These are phyloP conservation scores for Lycium ferocissimum DNA, from an alignment of 257 asterid species.

Conservation along the genomic window DNA sequence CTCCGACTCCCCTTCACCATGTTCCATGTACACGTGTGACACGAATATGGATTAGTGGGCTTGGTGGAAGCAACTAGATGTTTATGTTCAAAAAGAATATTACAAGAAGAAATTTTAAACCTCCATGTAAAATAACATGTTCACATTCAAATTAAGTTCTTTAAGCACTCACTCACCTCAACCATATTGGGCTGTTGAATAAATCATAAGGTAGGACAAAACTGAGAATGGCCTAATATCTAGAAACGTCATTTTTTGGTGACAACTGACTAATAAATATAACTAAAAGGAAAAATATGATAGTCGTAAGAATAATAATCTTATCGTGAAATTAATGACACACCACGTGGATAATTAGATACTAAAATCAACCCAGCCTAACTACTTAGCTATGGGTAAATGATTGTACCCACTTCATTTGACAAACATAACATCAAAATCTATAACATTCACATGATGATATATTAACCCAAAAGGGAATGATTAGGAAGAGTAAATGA, in stretches of 20 bases:
- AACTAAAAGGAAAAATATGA: neutral
- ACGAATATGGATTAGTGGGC: too few species aligned
- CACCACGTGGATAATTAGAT: conserved; percentile 23
- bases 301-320: neutral
- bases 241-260: neutral
- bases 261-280: neutral
- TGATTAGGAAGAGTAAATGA: neutral
- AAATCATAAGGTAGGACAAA: neutral
- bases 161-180: neutral
- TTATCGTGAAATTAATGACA: neutral
- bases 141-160: neutral
- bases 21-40: too few species aligned
- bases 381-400: conserved; percentile 19
- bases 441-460: neutral
- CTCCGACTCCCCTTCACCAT: too few species aligned
- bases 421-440: conserved; percentile 17
- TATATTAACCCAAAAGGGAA: neutral
- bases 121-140: neutral
- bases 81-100: too few species aligned
- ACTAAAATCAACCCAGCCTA: conserved; percentile 17
- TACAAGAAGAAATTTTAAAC: neutral
- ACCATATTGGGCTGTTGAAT: neutral
- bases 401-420: conserved; percentile 26
- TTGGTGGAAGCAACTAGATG: too few species aligned
- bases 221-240: neutral